These are phyloP conservation scores for Peziza echinospora DNA, from an alignment of 495 filamentous ascomycete species.

Conservation along the genomic window DNA sequence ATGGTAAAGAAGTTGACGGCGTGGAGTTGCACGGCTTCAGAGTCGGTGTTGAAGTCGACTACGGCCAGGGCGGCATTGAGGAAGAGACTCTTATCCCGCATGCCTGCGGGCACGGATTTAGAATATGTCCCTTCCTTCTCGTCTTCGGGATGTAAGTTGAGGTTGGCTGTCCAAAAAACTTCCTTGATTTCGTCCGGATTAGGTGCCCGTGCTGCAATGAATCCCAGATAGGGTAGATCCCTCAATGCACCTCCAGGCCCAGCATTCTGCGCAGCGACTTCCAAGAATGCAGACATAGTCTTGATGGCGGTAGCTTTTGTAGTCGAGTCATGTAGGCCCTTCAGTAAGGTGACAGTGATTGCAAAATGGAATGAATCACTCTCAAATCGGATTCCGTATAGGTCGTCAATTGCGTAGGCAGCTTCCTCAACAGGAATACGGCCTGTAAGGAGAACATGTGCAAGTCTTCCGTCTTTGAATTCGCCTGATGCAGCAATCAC, in stretches of 20 bases:
- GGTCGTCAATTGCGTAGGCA: conserved; percentile 33
- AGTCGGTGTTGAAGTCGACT: conserved; percentile 16
- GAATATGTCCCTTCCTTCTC: conserved; percentile 2
- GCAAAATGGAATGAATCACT: conserved; percentile 42
- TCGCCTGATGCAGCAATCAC: conserved; percentile 36
- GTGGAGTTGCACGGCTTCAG: conserved; percentile 15
- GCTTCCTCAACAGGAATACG: conserved; percentile 34
- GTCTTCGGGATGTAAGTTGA: conserved; percentile 7
- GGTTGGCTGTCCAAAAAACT: conserved; percentile 14
- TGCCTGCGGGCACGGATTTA: conserved; percentile 4
- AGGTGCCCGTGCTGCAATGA: conserved; percentile 17
- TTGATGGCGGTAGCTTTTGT: conserved; percentile 33
- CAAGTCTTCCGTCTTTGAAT: conserved; percentile 35
- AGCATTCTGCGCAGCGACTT: conserved; percentile 28
- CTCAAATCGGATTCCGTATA: conserved; percentile 40
- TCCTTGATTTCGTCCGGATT: conserved; percentile 14
- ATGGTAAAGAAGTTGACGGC: conserved; percentile 10
- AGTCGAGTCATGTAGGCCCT: conserved; percentile 36
- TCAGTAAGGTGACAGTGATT: conserved; percentile 35
- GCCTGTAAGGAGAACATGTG: conserved; percentile 34
- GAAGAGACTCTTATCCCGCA: conserved; percentile 15
- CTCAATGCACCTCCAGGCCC: conserved; percentile 6
- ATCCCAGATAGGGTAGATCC: conserved; percentile 17
- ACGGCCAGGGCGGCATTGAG: conserved; percentile 13
- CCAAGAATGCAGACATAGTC: conserved; percentile 36